A percentile compares a stretch with the other conserved stretches of the same genome.
Evolutionary conservation across 169 alveolate genomes (phyloP).

Genomic region (Eimeria praecox): DNA sequence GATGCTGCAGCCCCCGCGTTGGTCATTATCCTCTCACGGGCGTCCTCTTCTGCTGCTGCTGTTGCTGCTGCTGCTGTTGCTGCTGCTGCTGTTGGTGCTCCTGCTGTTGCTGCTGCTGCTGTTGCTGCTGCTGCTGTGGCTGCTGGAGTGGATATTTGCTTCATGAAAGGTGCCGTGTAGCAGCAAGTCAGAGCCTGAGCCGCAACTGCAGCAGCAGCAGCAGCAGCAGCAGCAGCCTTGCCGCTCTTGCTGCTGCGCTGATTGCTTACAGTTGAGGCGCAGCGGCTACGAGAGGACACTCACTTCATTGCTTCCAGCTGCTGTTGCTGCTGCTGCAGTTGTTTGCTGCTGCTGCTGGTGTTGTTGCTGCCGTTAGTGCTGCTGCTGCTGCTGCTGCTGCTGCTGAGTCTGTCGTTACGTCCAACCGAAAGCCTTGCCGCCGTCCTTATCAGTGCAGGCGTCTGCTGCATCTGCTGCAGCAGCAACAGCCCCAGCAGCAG

Average conservation of each 20-base stretch:
- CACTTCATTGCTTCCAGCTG: background rate
- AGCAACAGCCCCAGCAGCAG: background rate
- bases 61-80: background rate
- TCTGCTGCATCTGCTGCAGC: background rate
- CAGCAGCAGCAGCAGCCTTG: background rate
- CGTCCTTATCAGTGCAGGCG: background rate
- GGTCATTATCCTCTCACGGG: too few species aligned
- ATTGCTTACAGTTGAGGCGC: background rate
- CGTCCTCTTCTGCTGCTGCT: too few species aligned
- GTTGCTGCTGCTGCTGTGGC: background rate
- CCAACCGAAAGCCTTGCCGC: background rate
- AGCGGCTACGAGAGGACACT: background rate
- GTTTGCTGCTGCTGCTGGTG: conserved; percentile 1
- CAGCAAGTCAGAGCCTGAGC: background rate
- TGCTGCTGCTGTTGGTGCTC: background rate
- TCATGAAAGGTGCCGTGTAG: background rate
- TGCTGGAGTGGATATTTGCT: background rate
- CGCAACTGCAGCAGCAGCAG: background rate
- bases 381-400: conserved; percentile 38
- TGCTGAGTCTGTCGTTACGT: background rate
- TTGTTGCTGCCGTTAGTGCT: background rate
- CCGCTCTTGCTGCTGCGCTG: background rate
- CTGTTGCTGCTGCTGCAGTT: background rate
- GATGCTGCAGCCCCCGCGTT: background rate
- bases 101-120: conserved; percentile 18